Percentiles rank a stretch among this genome's conserved stretches.
Evolutionary conservation across 2,329 filamentous ascomycete genomes (phyloP).

Genomic region (Aspergillus viridinutans): DNA sequence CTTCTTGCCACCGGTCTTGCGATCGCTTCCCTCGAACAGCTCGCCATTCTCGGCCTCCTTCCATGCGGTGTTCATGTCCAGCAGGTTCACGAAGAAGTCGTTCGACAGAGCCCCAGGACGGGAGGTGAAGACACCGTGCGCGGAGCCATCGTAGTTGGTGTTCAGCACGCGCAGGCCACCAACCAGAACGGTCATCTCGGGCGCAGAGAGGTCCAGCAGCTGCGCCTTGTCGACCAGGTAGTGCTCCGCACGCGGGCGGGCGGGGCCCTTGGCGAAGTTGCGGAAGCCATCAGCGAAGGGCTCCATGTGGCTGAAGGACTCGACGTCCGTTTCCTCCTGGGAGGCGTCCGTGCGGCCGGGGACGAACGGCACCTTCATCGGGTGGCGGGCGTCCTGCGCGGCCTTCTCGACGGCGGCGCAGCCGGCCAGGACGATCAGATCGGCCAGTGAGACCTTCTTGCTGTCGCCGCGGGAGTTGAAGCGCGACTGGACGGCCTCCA

Average conservation of each 20-base stretch:
- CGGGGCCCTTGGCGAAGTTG: constrained; percentile 65
- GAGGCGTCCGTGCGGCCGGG: constrained; percentile 69
- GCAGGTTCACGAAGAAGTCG: constrained; percentile 77
- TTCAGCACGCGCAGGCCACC: constrained; percentile 68
- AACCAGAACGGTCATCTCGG: constrained; percentile 66
- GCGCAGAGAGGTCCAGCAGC: constrained; percentile 65
- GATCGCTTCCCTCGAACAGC: constrained; percentile 60
- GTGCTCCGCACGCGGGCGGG: constrained; percentile 62
- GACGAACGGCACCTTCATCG: constrained; percentile 64
- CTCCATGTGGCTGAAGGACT: constrained; percentile 63
- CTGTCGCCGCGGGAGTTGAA: constrained; percentile 57
- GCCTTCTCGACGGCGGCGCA: constrained; percentile 69
- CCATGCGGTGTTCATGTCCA: constrained; percentile 65
- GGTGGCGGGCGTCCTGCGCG: constrained; percentile 35
- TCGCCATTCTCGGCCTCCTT: constrained; percentile 53
- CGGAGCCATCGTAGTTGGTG: constrained; percentile 67
- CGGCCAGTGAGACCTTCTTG: constrained; percentile 74
- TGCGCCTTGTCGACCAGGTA: constrained; percentile 68
- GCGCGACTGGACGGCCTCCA: constrained; percentile 62
- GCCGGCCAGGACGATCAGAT: constrained; percentile 73
- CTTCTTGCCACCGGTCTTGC: constrained; percentile 61
- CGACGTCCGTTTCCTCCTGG: constrained; percentile 66
- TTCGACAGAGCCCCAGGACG: constrained; percentile 66
- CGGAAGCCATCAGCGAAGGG: constrained; percentile 72
- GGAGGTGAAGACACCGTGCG: constrained; percentile 64